Evolutionary conservation across 495 filamentous ascomycete species (phyloP).

Genomic region (Penicillium odoratum): DNA sequence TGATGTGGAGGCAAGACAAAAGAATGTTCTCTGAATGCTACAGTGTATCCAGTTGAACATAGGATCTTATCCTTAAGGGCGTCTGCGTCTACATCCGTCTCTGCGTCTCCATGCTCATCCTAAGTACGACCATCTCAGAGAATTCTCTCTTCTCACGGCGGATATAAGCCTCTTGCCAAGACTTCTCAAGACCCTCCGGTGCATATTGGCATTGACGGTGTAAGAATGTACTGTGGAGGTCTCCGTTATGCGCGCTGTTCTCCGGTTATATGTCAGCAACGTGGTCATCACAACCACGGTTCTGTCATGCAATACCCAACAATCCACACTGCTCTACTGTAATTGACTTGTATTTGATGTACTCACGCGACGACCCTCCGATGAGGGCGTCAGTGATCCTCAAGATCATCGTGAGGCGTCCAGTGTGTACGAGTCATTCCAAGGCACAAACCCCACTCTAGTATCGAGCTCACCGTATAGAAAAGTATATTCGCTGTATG

Average conservation of each 20-base stretch:
- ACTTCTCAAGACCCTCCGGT: conserved; percentile 16
- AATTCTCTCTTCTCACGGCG: conserved; percentile 7
- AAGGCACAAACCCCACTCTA: conserved; percentile 12
- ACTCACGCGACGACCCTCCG: not conserved
- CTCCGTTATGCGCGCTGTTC: conserved; percentile 9
- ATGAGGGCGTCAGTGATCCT: not conserved
- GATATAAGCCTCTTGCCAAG: conserved; percentile 34
- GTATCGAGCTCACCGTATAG: conserved; percentile 8
- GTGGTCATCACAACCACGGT: conserved; percentile 15
- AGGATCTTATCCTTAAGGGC: not conserved
- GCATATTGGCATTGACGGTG: conserved; percentile 16
- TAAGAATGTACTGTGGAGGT: conserved; percentile 5
- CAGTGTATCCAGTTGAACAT: not conserved
- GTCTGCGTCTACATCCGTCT: not conserved
- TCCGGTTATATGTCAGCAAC: conserved; percentile 5
- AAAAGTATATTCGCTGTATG: not conserved
- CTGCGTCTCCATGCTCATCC: not conserved
- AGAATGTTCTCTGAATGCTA: conserved; percentile 25
- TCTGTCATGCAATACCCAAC: not conserved
- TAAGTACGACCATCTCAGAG: not conserved
- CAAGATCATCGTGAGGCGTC: conserved; percentile 17
- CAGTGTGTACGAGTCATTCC: conserved; percentile 18
- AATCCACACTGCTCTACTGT: too few species aligned
- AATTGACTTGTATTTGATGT: not conserved
- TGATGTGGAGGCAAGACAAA: conserved; percentile 26